Base-by-base conservation (phyloP, 192 early-diverging fungal genomes). In the Coemansia sp. region DNA sequence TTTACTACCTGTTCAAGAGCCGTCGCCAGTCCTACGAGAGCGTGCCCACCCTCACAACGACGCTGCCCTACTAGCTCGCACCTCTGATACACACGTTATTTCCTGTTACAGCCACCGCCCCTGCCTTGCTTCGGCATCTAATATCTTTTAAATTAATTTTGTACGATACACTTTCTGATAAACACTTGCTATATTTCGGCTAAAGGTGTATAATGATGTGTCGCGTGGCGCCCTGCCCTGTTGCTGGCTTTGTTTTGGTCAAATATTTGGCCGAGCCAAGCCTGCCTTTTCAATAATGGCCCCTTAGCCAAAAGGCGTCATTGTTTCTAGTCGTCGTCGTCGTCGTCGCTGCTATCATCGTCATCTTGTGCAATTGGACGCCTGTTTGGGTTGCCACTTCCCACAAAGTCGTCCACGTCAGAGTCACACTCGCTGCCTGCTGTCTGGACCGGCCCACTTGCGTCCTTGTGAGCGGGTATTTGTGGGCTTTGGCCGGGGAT, bases 1-100 rank as follows among this genome's bases (percentile, higher is more conserved):
- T 70, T 11, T 80, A 69, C 72, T 71, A 80, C 41, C 41, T 62
- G 62, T 58, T 47, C 65, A 63, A 66, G 50, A 70, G 60, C 62
- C 69, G 72, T 12, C 56, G 62, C 53, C 43, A 62, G 11, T 45
- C 57, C 41, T 36, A 62, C 38, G 59, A 58, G 61, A 72, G 62
- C 47, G 45, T 60, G 13, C 38, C 63, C 3, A 48, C 66, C 53
- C 31, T 36, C 8, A 34, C 65, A 14, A 31, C 71, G 2, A 38
- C 59, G 28, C 65, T 73, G 38, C 71, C 71, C 39, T 73, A 73
- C 64, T 73, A 62, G 39, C 11, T 26, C 18, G 6, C 31, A 21
- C 37, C 14, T 16, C 20, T 42, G 61, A 16, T 52, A 39, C 20
- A 68, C 26, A 61, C 26, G 12, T 35, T 38, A 10, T 47, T 50